Base-by-base conservation (phyloP, 805 yeast species). In the Ogataea nakhonphanomensis region DNA sequence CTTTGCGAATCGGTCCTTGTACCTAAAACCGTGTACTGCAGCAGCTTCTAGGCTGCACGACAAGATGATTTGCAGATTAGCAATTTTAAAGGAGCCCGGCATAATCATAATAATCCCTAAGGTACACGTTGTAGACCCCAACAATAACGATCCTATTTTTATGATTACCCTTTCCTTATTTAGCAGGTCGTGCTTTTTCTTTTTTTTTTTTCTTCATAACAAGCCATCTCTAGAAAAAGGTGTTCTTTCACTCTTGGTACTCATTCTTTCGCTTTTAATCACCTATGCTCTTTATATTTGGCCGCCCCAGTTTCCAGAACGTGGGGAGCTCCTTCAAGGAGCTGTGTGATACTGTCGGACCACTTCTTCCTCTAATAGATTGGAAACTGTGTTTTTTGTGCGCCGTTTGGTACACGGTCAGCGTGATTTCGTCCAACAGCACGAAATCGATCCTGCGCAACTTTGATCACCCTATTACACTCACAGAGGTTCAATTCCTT, bases 401-500 rank as follows among this genome's bases (percentile, higher is more conserved):
- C 61, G 57, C 74, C 7, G 53, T 73, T 26, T 91, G 98, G 98
- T 91, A 91, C 64, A 55, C 78, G 23, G 68, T 81, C 8, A 82
- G 95, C 24, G 90, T 95, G 8, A 62, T 90, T 7, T 84, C 95
- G 2, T 83, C 82, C 50, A 88, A 87, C 55, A 70, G 91, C 25
- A 80, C 95, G 25, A 91, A 91, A 60, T 67, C 80, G 33, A 87
- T 91, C 34, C 66, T 91, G 44, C 75, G 69, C 48, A 66, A 69
- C 34, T 89, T 82, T 62, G 74, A 74, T 32, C 85, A 79, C 59
- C 96, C 99, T 1, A 79, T 89, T n/a, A 82, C 95, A 1, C 73
- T 93, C 42, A 88, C 97, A 1, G 89, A 90, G 69, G 65, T 83
- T 39, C 98, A 93, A 66, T 91, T 91, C 56, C 54, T 83, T 23